Evolutionary conservation across 108 stramenopile species (phyloP).

Genomic region (Stephanodiscus triporus): DNA sequence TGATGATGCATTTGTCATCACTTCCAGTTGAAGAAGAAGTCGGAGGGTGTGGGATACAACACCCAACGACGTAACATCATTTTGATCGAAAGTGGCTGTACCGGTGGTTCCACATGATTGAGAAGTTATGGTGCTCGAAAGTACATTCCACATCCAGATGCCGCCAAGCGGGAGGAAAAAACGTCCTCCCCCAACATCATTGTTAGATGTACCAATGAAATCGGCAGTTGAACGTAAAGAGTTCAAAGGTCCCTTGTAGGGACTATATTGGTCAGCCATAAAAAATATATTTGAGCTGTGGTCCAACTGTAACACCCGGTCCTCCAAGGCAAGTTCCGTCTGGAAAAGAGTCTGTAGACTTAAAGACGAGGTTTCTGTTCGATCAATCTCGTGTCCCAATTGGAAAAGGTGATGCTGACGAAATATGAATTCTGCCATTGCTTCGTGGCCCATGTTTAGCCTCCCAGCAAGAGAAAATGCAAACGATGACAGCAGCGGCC

Average conservation of each 20-base stretch:
- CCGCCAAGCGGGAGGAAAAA: slow-evolving; percentile 56
- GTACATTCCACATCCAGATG: slow-evolving; percentile 81
- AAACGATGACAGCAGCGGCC: slow-evolving; percentile 43
- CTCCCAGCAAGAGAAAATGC: slow-evolving; percentile 67
- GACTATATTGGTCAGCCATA: not conserved
- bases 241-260: slow-evolving; percentile 2
- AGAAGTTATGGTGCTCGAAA: slow-evolving; percentile 41
- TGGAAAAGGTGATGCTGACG: slow-evolving; percentile 52
- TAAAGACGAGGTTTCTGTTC: not conserved
- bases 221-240: slow-evolving; percentile 39
- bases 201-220: slow-evolving; percentile 18
- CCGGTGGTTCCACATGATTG: not conserved
- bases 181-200: slow-evolving; percentile 1
- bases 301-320: slow-evolving; percentile 26
- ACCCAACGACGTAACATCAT: slow-evolving; percentile 25
- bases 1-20: slow-evolving; percentile 16
- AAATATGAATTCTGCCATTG: slow-evolving; percentile 64
- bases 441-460: slow-evolving; percentile 69
- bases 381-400: not conserved
- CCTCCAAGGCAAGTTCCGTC: slow-evolving; percentile 26
- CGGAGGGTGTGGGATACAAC: slow-evolving; percentile 53
- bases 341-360: slow-evolving; percentile 31
- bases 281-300: slow-evolving; percentile 39
- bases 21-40: slow-evolving; percentile 62
- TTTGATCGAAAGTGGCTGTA: slow-evolving; percentile 20